Evolutionary conservation across 2,329 filamentous ascomycete species (phyloP).

Genomic region (Fusarium subtropicale): DNA sequence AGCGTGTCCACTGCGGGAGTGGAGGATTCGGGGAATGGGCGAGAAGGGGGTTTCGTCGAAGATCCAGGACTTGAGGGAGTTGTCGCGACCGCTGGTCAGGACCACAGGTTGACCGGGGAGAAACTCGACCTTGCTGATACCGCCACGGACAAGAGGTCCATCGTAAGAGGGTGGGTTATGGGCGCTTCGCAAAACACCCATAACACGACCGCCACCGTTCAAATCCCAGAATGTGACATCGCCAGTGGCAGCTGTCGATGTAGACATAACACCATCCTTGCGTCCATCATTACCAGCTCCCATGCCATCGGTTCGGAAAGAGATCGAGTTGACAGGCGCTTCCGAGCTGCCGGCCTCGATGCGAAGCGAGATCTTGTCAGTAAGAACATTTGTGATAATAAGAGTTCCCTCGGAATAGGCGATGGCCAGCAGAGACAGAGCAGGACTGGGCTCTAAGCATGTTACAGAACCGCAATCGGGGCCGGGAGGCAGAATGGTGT

Average conservation of each 20-base stretch:
- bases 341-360: constrained; percentile 74
- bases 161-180: constrained; percentile 78
- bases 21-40: constrained; percentile 84
- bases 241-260: constrained; percentile 79
- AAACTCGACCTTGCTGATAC: constrained; percentile 90
- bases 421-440: constrained; percentile 86
- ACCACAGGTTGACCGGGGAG: constrained; percentile 89
- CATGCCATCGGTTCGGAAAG: constrained; percentile 88
- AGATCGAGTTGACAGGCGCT: constrained; percentile 80
- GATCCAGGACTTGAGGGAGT: constrained; percentile 95
- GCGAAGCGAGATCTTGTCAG: constrained; percentile 77
- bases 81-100: constrained; percentile 90
- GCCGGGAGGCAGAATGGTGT: constrained; percentile 84
- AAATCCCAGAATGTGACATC: constrained; percentile 98
- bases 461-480: constrained; percentile 83
- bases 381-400: constrained; percentile 82
- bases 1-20: constrained; percentile 88
- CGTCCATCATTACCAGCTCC: constrained; percentile 90
- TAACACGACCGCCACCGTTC: constrained; percentile 86
- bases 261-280: constrained; percentile 93
- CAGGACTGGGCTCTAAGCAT: constrained; percentile 85
- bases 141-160: constrained; percentile 71
- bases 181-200: constrained; percentile 86
- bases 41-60: constrained; percentile 94
- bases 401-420: constrained; percentile 85